Evolutionary conservation across 2,329 filamentous ascomycete genomes (phyloP).

Genomic region (Aspergillus fumigatiaffinis): DNA sequence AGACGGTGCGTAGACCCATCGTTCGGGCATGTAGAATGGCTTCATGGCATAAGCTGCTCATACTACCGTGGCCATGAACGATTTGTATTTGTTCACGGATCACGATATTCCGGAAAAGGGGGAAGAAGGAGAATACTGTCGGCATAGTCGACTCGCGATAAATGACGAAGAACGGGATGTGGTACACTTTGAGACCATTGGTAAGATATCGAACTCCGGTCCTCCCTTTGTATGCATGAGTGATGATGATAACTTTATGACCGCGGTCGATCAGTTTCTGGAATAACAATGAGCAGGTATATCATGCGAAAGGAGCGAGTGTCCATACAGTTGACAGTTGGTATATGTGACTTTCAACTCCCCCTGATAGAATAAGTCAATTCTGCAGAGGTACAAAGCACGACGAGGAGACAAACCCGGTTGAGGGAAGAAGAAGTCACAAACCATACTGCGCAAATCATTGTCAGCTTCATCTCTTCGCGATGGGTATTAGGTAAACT

Average conservation of each 20-base stretch:
- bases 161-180: slow-evolving; percentile 92
- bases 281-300: slow-evolving; percentile 5
- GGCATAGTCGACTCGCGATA: slow-evolving; percentile 92
- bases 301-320: not conserved
- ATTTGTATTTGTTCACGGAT: slow-evolving; percentile 94
- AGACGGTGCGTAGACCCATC: slow-evolving; percentile 93
- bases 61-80: slow-evolving; percentile 91
- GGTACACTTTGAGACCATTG: slow-evolving; percentile 97
- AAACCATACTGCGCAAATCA: slow-evolving; percentile 67
- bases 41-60: slow-evolving; percentile 91
- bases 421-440: slow-evolving; percentile 99
- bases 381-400: not conserved
- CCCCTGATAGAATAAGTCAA: slow-evolving; percentile 49
- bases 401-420: slow-evolving; percentile 52
- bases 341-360: slow-evolving; percentile 97
- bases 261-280: slow-evolving; percentile 93
- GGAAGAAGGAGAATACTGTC: slow-evolving; percentile 97
- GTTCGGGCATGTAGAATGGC: slow-evolving; percentile 91
- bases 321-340: slow-evolving; percentile 71
- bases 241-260: slow-evolving; percentile 97
- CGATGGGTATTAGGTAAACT: slow-evolving; percentile 24
- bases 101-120: slow-evolving; percentile 93
- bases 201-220: slow-evolving; percentile 93
- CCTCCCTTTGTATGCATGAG: slow-evolving; percentile 86
- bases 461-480: slow-evolving; percentile 23